phyloP scores from a whole-genome alignment of 306 rosid genomes.

The Rubus idaeus region DNA sequence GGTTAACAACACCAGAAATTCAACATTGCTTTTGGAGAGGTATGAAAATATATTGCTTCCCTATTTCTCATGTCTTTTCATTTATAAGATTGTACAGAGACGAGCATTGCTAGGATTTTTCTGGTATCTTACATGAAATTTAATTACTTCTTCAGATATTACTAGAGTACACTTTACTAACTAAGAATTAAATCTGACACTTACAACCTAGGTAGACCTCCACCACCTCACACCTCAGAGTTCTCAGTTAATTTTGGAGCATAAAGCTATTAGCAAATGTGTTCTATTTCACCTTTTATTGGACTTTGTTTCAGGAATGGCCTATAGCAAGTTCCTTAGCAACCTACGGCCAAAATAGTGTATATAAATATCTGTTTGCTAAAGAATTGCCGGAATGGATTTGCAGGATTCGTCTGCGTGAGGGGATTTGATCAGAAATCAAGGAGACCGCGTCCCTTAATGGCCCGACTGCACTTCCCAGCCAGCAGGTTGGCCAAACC shows the following conservation, averaged over 20 bases:
- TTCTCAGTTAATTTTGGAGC: neutral
- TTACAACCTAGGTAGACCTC: neutral
- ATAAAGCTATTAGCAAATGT: neutral
- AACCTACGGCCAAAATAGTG: neutral
- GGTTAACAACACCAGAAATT: slow-evolving; percentile 76
- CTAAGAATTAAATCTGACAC: neutral
- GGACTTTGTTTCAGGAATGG: neutral
- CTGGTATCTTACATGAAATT: neutral
- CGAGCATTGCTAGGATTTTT: neutral
- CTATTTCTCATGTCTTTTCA: neutral
- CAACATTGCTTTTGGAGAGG: slow-evolving; percentile 96
- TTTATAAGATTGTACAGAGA: neutral
- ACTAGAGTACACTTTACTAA: neutral
- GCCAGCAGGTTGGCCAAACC: slow-evolving; percentile 61
- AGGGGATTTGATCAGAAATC: slow-evolving; percentile 73
- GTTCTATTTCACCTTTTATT: neutral
- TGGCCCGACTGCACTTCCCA: slow-evolving; percentile 77
- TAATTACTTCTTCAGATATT: neutral
- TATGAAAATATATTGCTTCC: slow-evolving; percentile 32
- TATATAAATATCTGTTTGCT: neutral
- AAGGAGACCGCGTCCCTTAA: slow-evolving; percentile 77
- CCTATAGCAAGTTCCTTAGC: neutral
- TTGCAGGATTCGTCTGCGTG: slow-evolving; percentile 85
- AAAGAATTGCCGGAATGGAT: slow-evolving; percentile 10
- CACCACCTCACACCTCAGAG: neutral